Evolutionary conservation across 345 rosid species (phyloP).

Genomic region (Pistacia vera): DNA sequence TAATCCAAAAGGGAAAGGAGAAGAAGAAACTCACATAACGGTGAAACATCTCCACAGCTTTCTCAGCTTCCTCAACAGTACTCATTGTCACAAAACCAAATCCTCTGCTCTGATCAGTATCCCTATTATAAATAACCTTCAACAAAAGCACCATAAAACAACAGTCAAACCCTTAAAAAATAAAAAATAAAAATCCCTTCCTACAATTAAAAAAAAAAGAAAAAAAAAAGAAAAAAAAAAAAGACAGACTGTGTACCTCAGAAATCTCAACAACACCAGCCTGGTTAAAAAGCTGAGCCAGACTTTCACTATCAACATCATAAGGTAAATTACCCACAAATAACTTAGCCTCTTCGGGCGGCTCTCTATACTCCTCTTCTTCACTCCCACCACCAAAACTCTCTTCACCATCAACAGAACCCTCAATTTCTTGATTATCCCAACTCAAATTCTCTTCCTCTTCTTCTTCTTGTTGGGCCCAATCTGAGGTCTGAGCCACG

Average conservation of each 20-base stretch:
- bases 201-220: not conserved
- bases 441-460: not conserved
- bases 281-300: conserved; percentile 49
- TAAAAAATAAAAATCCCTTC: not conserved
- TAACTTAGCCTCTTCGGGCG: conserved; percentile 49
- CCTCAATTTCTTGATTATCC: conserved; percentile 7
- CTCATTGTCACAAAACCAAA: conserved; percentile 60
- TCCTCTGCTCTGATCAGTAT: conserved; percentile 51
- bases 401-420: conserved; percentile 17
- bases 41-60: conserved; percentile 43
- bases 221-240: too few species aligned
- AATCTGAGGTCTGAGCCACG: conserved; percentile 12
- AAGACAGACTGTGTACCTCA: conserved; percentile 34
- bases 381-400: conserved; percentile 9
- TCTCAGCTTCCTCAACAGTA: conserved; percentile 54
- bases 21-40: conserved; percentile 37
- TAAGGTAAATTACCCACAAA: conserved; percentile 55
- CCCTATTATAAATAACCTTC: conserved; percentile 48
- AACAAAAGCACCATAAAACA: not conserved
- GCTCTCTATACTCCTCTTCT: conserved; percentile 29
- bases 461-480: conserved; percentile 1
- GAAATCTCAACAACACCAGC: conserved; percentile 56
- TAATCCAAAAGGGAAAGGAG: not conserved
- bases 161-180: not conserved
- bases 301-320: conserved; percentile 47